These are phyloP conservation scores for Penicillium diatomitis DNA, from an alignment of 495 filamentous ascomycete genomes.

Conservation along the genomic window DNA sequence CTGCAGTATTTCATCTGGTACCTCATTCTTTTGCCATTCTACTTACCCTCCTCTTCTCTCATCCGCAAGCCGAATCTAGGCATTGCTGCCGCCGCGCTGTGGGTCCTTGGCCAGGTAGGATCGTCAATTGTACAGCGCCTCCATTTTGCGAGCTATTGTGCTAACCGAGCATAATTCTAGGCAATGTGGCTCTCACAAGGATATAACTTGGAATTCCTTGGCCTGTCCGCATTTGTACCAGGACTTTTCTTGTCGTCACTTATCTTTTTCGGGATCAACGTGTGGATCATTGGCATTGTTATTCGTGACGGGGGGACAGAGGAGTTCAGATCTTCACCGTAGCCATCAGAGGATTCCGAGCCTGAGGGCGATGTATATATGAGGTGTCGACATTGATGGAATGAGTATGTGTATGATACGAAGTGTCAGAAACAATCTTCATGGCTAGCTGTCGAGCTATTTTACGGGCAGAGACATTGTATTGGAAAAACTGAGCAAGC, in stretches of 20 bases:
- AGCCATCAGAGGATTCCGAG: no score
- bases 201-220: slow-evolving; percentile 80
- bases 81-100: slow-evolving; percentile 51
- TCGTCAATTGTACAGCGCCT: not conserved
- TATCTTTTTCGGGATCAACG: slow-evolving; percentile 75
- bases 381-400: no score
- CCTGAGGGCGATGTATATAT: no score
- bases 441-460: no score
- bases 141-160: not conserved
- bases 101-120: slow-evolving; percentile 59
- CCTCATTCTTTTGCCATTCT: slow-evolving; percentile 82
- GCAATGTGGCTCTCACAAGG: slow-evolving; percentile 83
- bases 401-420: no score
- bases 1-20: slow-evolving; percentile 96
- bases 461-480: no score
- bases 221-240: slow-evolving; percentile 74
- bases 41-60: slow-evolving; percentile 72
- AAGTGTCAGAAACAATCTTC: no score
- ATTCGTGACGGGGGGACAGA: slow-evolving; percentile 52
- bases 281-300: slow-evolving; percentile 77
- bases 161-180: slow-evolving; percentile 23
- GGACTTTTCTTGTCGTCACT: slow-evolving; percentile 69
- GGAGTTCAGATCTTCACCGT: not conserved
- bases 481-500: no score
- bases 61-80: slow-evolving; percentile 50